These are phyloP conservation scores for Camptophora hylomeconis DNA, from an alignment of 2,329 filamentous ascomycete genomes.

Conservation along the genomic window DNA sequence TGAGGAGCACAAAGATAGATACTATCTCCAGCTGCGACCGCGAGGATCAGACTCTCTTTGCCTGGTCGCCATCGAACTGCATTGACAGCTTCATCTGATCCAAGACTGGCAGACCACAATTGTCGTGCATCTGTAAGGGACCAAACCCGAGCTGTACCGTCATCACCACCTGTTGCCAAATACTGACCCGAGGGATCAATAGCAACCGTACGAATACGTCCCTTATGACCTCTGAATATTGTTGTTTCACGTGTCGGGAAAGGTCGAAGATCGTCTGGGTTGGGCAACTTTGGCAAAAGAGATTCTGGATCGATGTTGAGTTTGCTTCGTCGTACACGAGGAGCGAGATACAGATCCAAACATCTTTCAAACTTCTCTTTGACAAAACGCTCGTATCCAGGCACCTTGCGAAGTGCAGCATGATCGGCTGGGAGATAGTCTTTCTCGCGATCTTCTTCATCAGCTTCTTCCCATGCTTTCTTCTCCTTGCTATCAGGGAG, in stretches of 20 bases:
- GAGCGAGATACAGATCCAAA: slow-evolving; percentile 87
- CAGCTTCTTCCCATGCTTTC: slow-evolving; percentile 69
- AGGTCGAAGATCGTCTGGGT: slow-evolving; percentile 82
- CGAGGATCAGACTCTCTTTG: slow-evolving; percentile 66
- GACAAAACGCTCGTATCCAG: slow-evolving; percentile 77
- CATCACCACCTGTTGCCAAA: slow-evolving; percentile 85
- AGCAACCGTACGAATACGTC: slow-evolving; percentile 70
- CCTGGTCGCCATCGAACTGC: slow-evolving; percentile 80
- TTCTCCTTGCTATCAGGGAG: slow-evolving; percentile 75
- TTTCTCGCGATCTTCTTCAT: slow-evolving; percentile 81
- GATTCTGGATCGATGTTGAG: slow-evolving; percentile 94
- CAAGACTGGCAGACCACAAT: slow-evolving; percentile 71
- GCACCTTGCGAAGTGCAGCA: slow-evolving; percentile 76
- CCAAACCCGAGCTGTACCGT: slow-evolving; percentile 86
- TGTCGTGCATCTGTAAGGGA: slow-evolving; percentile 75
- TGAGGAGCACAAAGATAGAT: slow-evolving; percentile 74
- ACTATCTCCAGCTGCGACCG: slow-evolving; percentile 72
- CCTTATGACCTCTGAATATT: slow-evolving; percentile 76
- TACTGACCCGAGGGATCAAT: slow-evolving; percentile 77
- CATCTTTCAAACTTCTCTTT: slow-evolving; percentile 95
- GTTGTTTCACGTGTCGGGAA: slow-evolving; percentile 87
- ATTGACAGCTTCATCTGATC: slow-evolving; percentile 61
- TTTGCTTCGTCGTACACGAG: slow-evolving; percentile 79
- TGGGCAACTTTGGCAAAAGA: slow-evolving; percentile 80
- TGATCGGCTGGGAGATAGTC: slow-evolving; percentile 77